Percentiles rank a stretch among this genome's conserved stretches.
These are phyloP conservation scores for Stropharia rugosoannulata DNA, from an alignment of 768 basidiomycete species.

Conservation along the genomic window DNA sequence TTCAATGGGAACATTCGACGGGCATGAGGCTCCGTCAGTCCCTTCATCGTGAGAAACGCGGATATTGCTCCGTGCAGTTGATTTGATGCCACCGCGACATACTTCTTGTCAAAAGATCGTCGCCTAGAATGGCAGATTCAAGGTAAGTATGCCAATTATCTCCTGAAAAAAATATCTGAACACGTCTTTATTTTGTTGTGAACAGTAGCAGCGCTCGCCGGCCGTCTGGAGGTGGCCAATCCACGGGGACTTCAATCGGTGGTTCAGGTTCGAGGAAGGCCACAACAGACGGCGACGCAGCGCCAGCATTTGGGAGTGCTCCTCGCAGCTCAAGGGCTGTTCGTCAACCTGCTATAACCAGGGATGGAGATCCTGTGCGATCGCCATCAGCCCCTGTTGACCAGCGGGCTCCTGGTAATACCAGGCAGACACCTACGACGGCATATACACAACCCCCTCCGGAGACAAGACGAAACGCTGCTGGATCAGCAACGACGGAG, in stretches of 20 bases:
- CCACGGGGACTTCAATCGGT: neutral
- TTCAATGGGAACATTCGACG: no score
- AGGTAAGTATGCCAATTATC: neutral
- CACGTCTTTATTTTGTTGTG: neutral
- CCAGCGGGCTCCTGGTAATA: neutral
- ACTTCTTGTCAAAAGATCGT: no score
- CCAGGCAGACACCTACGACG: neutral
- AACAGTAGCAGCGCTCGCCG: neutral
- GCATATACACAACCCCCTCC: neutral
- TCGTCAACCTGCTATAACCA: conserved; percentile 11
- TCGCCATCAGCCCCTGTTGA: conserved; percentile 14
- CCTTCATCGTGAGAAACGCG: neutral
- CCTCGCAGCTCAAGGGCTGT: conserved; percentile 10
- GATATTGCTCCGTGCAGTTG: neutral
- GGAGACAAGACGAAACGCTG: neutral
- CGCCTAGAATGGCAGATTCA: neutral
- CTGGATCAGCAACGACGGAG: neutral
- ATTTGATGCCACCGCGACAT: no score
- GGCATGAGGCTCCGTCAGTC: no score
- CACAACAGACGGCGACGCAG: neutral
- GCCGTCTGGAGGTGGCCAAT: neutral
- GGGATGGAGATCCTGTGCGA: conserved; percentile 9
- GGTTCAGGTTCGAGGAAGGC: neutral
- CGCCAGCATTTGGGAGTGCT: neutral
- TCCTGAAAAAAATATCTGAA: neutral